Base-by-base conservation (phyloP, 768 basidiomycete species). In the Suillus placidus region DNA sequence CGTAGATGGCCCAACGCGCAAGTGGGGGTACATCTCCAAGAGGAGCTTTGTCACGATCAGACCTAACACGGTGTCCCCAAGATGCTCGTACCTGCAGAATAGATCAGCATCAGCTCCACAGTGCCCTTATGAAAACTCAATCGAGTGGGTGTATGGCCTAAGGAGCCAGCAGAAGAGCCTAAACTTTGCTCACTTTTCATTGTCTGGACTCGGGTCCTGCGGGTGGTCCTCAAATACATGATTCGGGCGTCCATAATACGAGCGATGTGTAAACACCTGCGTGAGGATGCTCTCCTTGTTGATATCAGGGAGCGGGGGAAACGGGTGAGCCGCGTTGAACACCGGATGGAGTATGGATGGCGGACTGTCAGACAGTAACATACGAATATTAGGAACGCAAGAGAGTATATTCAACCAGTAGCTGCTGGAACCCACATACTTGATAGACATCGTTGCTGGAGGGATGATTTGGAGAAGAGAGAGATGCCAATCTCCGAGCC, bases 1-100 rank as follows among this genome's bases (percentile, higher is more conserved):
- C 64, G 92, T 92, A 4, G 88, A 86, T 20, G 92, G 91, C 2
- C 92, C 92, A 47, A 94, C 92, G 23, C 85, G 87, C 23, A 94
- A 77, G 61, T 85, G 81, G 0, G 92, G 92, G 77, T 85, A 90
- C 71, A 83, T 81, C 26, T 89, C 83, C 55, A 84, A 75, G 73
- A 94, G 78, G 42, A 93, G 81, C 60, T 74, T 77, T 0, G 92
- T 93, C 40, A 93, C 87, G 35, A 86, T 78, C 26, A 93, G 76
- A 30, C 86, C 85, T 1, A 94, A 81, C 40, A 94, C 91, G 6
- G 87, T 80, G 73, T 94, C 92, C 0, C 92, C 92, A 3, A 93
- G 77, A 75, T 92, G 89, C 72, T 94, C 92, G 61, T 85, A 84
- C 72, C 92, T 93, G 72, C 3, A 26, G 13, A 10, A 16, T 4